Percentiles rank a stretch among this genome's conserved stretches.
Evolutionary conservation across 345 rosid genomes (phyloP).

Genomic region (Euphorbia tirucalli): DNA sequence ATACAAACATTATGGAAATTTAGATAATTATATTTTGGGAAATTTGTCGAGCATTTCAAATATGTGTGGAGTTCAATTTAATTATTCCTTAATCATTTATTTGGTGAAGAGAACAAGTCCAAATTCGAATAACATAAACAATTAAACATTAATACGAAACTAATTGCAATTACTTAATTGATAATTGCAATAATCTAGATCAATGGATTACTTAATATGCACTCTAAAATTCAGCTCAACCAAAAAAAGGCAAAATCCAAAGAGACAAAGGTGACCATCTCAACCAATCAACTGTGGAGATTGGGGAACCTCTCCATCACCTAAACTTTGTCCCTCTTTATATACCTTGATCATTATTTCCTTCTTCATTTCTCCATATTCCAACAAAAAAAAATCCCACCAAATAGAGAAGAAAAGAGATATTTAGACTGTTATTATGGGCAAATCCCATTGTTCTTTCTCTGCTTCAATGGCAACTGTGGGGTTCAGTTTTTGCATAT

Average conservation of each 20-base stretch:
- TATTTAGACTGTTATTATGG: no score
- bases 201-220: conserved; percentile 39
- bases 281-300: background rate
- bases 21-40: no score
- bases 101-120: conserved; percentile 5
- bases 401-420: background rate
- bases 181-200: background rate
- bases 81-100: background rate
- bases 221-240: conserved; percentile 65
- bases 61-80: no score
- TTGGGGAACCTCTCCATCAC: conserved; percentile 13
- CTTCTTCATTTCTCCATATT: background rate
- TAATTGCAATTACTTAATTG: background rate
- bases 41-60: background rate
- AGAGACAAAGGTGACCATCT: conserved; percentile 19
- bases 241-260: conserved; percentile 25
- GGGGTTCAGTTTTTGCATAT: conserved; percentile 18
- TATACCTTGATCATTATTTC: background rate
- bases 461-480: conserved; percentile 17
- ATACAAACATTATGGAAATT: no score
- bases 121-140: background rate
- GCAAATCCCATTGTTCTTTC: conserved; percentile 1
- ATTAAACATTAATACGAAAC: no score
- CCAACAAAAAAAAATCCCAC: background rate
- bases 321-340: conserved; percentile 35